Evolutionary conservation across 192 early-diverging fungal species (phyloP), one percentile per base, ranked within the genome.

Genomic region (Spizellomyces sp.): DNA sequence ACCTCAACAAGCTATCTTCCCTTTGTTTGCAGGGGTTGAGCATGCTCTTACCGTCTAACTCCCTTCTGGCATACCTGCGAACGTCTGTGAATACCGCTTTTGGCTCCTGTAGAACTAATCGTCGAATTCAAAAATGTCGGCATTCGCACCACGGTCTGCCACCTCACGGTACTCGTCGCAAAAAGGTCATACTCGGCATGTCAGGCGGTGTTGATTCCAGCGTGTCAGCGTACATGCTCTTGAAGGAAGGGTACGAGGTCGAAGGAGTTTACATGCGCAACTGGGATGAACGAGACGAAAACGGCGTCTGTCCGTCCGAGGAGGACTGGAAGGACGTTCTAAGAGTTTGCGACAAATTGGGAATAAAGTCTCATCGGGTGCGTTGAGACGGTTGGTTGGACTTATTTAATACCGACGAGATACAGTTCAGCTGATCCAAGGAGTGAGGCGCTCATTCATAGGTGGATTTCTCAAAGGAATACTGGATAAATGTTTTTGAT

Each of bases 201-300:
- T 96, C 95, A 0, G 96, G 96, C 41, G 96, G 96, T 2, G 94
- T 99, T 0, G 96, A 99, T 67, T 96, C 94, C 1, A 91, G 90
- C 69, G 92, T 96, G 15, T 86, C 90, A 9, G 94, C 94, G 0
- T 74, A 90, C 41, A 76, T 99, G 12, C 77, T 99, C 1, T 79
- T 90, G 45, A 67, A 79, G 15, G 82, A 86, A 42, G 83, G 82
- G n/a, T 70, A 82, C 66, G 58, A 86, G 12, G 89, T 96, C 1
- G 82, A 90, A 47, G 96, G 86, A 1, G 78, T 96, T 10, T 97
- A 92, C 73, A 97, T 99, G 96, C 89, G 88, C 66, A 99, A 97
- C 78, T 97, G 96, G 96, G 95, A 97, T 69, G 85, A 87, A 4
- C 77, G 81, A 1, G 94, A 96, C 67, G 94, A 96, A 67, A 42